A percentile compares a stretch with the other conserved stretches of the same genome.
Evolutionary conservation across 805 yeast genomes (phyloP).

Genomic region (Nakazawaea peltata): DNA sequence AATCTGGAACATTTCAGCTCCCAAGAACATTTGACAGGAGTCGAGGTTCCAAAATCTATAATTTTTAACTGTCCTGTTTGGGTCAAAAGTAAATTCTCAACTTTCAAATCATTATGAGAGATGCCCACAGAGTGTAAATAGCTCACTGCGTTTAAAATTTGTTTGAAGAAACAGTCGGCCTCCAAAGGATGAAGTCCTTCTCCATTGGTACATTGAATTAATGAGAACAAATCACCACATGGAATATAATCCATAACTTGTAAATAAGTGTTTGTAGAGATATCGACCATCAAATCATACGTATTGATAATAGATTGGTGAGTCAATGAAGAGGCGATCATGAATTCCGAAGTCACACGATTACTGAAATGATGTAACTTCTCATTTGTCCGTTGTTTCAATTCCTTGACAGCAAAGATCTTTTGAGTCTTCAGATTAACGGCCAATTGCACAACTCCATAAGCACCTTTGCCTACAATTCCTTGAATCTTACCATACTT

Average conservation of each 20-base stretch:
- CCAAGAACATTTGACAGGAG: slow-evolving; percentile 88
- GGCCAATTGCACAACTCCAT: slow-evolving; percentile 38
- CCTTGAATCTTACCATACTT: slow-evolving; percentile 47
- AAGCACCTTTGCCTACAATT: slow-evolving; percentile 38
- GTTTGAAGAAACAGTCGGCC: slow-evolving; percentile 87
- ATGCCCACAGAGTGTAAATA: slow-evolving; percentile 90
- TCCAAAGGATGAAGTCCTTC: slow-evolving; percentile 53
- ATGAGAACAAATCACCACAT: slow-evolving; percentile 69
- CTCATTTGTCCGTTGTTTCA: slow-evolving; percentile 56
- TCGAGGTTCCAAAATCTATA: slow-evolving; percentile 87
- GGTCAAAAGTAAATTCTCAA: slow-evolving; percentile 74
- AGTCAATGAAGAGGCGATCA: slow-evolving; percentile 70
- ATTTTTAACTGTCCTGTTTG: slow-evolving; percentile 59
- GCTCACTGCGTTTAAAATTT: slow-evolving; percentile 69
- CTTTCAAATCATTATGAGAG: slow-evolving; percentile 88
- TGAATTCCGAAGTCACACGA: slow-evolving; percentile 84
- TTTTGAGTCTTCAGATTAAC: slow-evolving; percentile 29
- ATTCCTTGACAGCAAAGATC: slow-evolving; percentile 71
- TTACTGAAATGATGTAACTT: slow-evolving; percentile 48
- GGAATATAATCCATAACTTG: slow-evolving; percentile 97
- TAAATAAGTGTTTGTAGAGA: slow-evolving; percentile 59
- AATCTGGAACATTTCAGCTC: slow-evolving; percentile 52
- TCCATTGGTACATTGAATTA: slow-evolving; percentile 43
- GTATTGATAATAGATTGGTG: slow-evolving; percentile 73
- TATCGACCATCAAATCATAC: slow-evolving; percentile 71